A percentile compares a stretch with the other conserved stretches of the same genome.
Evolutionary conservation across 306 rosid species (phyloP).

Genomic region (Amphicarpaea edgeworthii): DNA sequence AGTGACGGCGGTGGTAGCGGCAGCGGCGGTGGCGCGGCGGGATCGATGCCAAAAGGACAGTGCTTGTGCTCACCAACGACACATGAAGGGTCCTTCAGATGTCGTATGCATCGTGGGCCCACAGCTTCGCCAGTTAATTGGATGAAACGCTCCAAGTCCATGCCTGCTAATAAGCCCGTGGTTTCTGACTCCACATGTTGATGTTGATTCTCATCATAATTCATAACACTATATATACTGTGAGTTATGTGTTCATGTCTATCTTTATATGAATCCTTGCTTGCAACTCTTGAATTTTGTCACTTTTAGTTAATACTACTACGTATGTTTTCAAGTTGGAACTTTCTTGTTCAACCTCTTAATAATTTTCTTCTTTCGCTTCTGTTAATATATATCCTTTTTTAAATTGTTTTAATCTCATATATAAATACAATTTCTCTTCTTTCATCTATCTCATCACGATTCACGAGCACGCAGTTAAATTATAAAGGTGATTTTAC

Average conservation of each 20-base stretch:
- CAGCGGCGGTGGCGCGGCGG: constrained; percentile 19
- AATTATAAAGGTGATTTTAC: background rate
- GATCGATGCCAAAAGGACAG: constrained; percentile 61
- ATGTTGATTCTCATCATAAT: no score
- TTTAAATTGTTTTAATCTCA: background rate
- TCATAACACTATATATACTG: background rate
- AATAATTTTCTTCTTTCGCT: background rate
- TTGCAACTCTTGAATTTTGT: constrained; percentile 29
- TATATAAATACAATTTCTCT: background rate
- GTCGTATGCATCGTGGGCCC: constrained; percentile 73
- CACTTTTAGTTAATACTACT: background rate
- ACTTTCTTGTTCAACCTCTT: constrained; percentile 3
- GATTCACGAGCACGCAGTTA: no score
- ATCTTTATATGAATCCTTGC: constrained; percentile 19
- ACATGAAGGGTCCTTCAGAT: constrained; percentile 88
- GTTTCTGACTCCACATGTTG: constrained; percentile 22
- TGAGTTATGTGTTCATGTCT: constrained; percentile 39
- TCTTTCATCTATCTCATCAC: no score
- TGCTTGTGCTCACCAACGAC: constrained; percentile 93
- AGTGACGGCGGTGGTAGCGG: constrained; percentile 38
- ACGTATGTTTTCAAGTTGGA: constrained; percentile 14
- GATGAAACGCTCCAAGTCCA: constrained; percentile 74
- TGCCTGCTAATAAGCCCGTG: constrained; percentile 48
- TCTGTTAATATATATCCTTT: no score
- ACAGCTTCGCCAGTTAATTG: constrained; percentile 44